phyloP scores from a whole-genome alignment of 23 red algal species.

The Gracilaria vermiculophylla region DNA sequence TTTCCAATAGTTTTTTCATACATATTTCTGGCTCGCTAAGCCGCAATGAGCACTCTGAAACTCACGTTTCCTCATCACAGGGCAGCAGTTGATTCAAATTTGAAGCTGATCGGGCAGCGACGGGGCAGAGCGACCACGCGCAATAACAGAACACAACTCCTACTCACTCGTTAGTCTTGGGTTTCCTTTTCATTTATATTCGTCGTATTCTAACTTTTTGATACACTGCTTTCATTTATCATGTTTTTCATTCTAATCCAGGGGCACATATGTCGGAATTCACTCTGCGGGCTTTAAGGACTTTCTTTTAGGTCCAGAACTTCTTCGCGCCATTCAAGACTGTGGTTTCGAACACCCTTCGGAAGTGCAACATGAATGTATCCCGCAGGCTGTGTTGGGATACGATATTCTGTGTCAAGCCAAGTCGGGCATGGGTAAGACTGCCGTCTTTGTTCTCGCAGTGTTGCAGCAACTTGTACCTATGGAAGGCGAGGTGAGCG shows the following conservation, averaged over 20 bases:
- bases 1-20: too few species aligned
- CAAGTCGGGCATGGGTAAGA: constrained; percentile 98
- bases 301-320: constrained; percentile 89
- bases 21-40: too few species aligned
- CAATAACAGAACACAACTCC: neutral
- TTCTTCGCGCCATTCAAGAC: constrained; percentile 96
- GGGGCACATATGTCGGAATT: constrained; percentile 91
- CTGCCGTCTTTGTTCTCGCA: constrained; percentile 92
- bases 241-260: neutral
- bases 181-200: neutral
- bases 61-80: neutral
- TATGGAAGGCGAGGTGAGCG: constrained; percentile 74
- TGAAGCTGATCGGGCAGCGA: neutral
- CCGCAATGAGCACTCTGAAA: too few species aligned
- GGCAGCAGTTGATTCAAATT: neutral
- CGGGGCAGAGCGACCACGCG: constrained; percentile 2
- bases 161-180: neutral
- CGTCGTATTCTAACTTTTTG: neutral
- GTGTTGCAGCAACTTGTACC: constrained; percentile 93
- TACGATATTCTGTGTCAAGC: constrained; percentile 94
- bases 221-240: neutral
- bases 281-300: constrained; percentile 95
- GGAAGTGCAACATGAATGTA: constrained; percentile 95
- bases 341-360: constrained; percentile 98
- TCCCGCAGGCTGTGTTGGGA: constrained; percentile 93